These are phyloP conservation scores for Candida oleophila DNA, from an alignment of 805 yeast genomes.

Conservation along the genomic window DNA sequence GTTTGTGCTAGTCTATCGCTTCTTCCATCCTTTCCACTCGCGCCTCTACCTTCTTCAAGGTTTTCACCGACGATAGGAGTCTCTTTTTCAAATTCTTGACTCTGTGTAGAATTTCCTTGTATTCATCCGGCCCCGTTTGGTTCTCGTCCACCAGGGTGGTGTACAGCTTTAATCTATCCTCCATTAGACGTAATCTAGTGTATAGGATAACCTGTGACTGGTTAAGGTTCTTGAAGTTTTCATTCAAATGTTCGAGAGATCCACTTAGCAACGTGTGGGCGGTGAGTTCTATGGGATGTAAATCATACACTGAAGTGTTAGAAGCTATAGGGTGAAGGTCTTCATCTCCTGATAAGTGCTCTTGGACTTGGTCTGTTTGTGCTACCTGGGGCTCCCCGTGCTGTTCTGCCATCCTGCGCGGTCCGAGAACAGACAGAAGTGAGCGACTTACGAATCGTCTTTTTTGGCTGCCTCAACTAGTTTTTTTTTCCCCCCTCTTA, in stretches of 20 bases:
- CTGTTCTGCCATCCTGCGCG: no score
- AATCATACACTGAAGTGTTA: constrained; percentile 18
- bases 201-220: constrained; percentile 57
- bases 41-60: constrained; percentile 36
- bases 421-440: no score
- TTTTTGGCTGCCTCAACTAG: no score
- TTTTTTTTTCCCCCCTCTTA: no score
- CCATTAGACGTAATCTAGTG: constrained; percentile 46
- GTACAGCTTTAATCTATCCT: constrained; percentile 24
- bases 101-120: constrained; percentile 18
- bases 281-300: constrained; percentile 60
- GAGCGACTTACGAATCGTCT: no score
- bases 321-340: constrained; percentile 1
- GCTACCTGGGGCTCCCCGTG: no score
- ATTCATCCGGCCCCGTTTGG: constrained; percentile 12
- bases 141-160: constrained; percentile 6
- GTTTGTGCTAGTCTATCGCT: constrained; percentile 1
- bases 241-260: constrained; percentile 50
- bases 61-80: constrained; percentile 23
- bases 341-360: neutral
- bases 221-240: constrained; percentile 50
- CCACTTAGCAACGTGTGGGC: constrained; percentile 57
- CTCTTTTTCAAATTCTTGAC: constrained; percentile 32
- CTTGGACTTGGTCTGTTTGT: no score
- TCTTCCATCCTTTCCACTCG: constrained; percentile 27